Base-by-base conservation (phyloP, 345 rosid species). In the Orychophragmus violaceus region DNA sequence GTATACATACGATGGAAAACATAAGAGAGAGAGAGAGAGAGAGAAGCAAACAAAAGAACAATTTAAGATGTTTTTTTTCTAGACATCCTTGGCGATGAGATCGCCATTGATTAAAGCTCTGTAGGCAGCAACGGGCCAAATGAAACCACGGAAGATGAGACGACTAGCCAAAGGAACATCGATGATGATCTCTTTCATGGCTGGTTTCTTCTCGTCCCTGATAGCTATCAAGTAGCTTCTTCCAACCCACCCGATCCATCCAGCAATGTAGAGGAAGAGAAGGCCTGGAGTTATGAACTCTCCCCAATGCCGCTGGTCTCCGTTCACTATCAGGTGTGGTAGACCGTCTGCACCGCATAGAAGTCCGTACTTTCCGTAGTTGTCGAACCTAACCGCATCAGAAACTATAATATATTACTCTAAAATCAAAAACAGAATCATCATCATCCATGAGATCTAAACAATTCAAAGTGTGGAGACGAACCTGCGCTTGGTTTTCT, bases 191-290 rank as follows among this genome's bases (percentile, higher is more conserved):
- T 94, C 99, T 76, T 90, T 90, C 97, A 86, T 84, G 0, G 97
- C 84, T 0, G 97, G 97, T 68, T 94, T 94, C 95, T 87, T 94
- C 7, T 94, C 99, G 28, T 33, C 95, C 0, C 99, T 81, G 9
- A 90, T 94, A 10, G 99, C 96, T 35, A 79, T 94, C 69, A 94
- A 74, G 78, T 94, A 94, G 79, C 96, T 94, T 64, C 99, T 55
- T 5, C 99, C 99, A 1, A 90, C 97, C 99, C 99, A 90, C 74
- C 96, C 97, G 49, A 94, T 94, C 99, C 99, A 90, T 3, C 99
- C 99, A 0, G 97, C 96, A 21, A 94, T 94, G 90, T 90, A 94
- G 65, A 94, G 78, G 82, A 94, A 94, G 66, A 90, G 71, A 8
- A 94, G 36, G 27, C 99, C 99, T 0, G 99, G 99, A 0, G 97